Base-by-base conservation (phyloP, 75 land plant genomes). In the Cryptomeria japonica region DNA sequence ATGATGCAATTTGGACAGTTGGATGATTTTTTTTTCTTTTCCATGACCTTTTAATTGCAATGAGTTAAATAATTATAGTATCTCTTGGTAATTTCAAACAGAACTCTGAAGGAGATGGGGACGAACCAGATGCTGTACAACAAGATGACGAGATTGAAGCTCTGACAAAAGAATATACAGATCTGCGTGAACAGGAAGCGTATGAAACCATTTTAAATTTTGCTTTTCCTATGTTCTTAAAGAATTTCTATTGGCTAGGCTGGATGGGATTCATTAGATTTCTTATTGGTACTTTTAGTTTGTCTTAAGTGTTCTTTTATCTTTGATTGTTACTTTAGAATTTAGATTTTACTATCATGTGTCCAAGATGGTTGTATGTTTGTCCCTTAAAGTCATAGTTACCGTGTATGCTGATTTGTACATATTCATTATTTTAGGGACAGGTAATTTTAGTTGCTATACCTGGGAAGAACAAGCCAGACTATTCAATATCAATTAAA, bases 101-200 rank as follows among this genome's bases (percentile, higher is more conserved):
- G 83, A 47, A 16, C 0, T 41, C n/a, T 85, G 86, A 31, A 47
- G 53, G 44, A 49, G 64, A 51, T 85, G 86, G 32, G 58, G 34
- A 32, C 3, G 34, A 39, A 53, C 77, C 3, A 53, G 77, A 58
- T 32, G 2, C 16, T 25, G 87, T 34, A n/a, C 87, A 79, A 25
- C 85, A 86, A 76, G 93, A 91, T 87, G 96, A 73, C 19, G 95
- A 95, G 87, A 89, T 93, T 91, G 95, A 96, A 36, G 93, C 91
- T 46, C 91, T 97, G 42, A 92, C 94, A 75, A 95, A 92, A 88
- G 95, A 97, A 64, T 96, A 96, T 79, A 89, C 84, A 51, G 90
- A 92, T 22, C 89, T 97, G 75, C 95, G 91, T 28, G 88, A 90
- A 41, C 90, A 96, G 87, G 97, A 97, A 88, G 86, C 87, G 97